Base-by-base conservation (phyloP, 2,329 filamentous ascomycete species). In the Fusarium nurragi region DNA sequence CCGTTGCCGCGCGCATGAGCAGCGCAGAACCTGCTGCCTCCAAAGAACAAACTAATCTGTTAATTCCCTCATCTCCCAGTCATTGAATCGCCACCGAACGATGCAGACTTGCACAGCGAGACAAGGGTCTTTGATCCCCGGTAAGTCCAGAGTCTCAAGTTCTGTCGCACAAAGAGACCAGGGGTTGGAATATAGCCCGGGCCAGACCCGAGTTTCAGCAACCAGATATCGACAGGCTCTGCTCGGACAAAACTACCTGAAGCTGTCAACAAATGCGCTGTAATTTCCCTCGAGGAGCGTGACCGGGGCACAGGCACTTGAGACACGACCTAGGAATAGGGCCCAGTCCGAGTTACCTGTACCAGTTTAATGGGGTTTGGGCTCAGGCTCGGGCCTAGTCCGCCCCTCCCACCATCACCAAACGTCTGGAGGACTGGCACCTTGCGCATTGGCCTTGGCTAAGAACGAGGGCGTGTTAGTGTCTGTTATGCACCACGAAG, bases 291-390 rank as follows among this genome's bases (percentile, higher is more conserved):
- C 28, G 19, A 64, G 57, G 45, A 47, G 49, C 40, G 47, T 59
- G 58, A 48, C 43, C 36, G 68, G 61, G 69, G 71, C 48, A 44
- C 56, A 40, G 18, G 65, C 71, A 71, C 69, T 51, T 67, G 53
- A 57, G 58, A 60, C 59, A 60, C 10, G 18, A 23, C 57, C 25
- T n/a, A 38, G 13, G 38, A 16, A 16, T 32, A 36, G 43, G 32
- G 30, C 14, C 12, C 19, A 37, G 46, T 53, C 44, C 49, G 54
- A 56, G 65, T 70, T 59, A 51, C 56, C 21, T 39, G 45, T 71
- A 70, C 68, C 26, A 40, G 26, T 52, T 62, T 51, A 58, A 55
- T 69, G 53, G 60, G 53, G 51, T 30, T 30, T 30, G 13, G 4
- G 26, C 26, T 6, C 10, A 13, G 26, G 26, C 26, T 53, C 48